These are phyloP conservation scores for Durusdinium trenchii DNA, from an alignment of 73 alveolate genomes.

Conservation along the genomic window DNA sequence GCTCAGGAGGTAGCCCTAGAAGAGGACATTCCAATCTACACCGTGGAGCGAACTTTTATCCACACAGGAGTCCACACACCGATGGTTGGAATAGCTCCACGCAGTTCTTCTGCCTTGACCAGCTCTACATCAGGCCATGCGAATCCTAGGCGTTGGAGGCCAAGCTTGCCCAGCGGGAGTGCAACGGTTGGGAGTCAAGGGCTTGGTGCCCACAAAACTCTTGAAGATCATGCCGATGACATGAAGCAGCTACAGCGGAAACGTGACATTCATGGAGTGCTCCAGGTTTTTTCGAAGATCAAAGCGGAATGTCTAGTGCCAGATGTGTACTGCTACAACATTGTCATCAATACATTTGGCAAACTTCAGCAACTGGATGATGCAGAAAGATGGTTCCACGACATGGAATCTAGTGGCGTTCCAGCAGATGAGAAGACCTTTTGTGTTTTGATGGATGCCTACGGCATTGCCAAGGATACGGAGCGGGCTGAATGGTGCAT, in stretches of 20 bases:
- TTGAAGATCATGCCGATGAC: background rate
- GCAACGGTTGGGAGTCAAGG: background rate
- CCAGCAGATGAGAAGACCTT: background rate
- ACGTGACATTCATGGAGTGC: background rate
- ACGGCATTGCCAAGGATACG: background rate
- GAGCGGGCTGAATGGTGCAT: background rate
- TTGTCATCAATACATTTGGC: background rate
- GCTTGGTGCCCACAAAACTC: background rate
- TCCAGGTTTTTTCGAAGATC: background rate
- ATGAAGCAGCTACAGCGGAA: background rate
- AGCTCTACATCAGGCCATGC: background rate
- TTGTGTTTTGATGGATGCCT: background rate
- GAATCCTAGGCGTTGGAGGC: background rate
- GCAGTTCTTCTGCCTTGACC: background rate
- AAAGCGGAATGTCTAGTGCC: background rate
- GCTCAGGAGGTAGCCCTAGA: background rate
- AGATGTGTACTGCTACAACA: background rate
- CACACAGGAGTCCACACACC: background rate
- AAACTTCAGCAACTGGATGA: background rate
- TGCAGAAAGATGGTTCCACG: background rate
- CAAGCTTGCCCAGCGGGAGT: background rate
- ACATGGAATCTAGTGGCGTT: background rate
- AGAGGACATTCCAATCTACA: background rate
- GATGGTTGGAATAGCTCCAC: too few relatives aligned
- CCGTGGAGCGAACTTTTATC: background rate